A percentile compares a stretch with the other conserved stretches of the same genome.
These are phyloP conservation scores for Neoascochyta sp. DNA, from an alignment of 2,329 filamentous ascomycete species.

Conservation along the genomic window DNA sequence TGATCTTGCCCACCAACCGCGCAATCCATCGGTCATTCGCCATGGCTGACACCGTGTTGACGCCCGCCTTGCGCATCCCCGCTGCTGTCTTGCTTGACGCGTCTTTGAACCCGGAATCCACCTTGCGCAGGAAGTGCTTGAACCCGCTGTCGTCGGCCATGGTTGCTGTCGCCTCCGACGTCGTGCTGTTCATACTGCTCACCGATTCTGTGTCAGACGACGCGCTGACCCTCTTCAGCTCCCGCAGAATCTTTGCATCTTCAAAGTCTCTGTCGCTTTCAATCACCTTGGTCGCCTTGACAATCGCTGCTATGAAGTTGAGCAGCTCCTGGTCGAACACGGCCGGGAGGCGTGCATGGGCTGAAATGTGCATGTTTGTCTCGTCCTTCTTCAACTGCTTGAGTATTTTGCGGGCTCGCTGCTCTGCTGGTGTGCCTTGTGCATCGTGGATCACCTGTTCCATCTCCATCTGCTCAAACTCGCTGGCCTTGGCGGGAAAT, in stretches of 20 bases:
- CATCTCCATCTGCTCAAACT: constrained; percentile 29
- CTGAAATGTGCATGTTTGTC: constrained; percentile 46
- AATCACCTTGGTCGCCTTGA: constrained; percentile 57
- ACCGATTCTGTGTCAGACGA: constrained; percentile 16
- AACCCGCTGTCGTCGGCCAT: constrained; percentile 19
- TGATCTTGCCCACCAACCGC: constrained; percentile 51
- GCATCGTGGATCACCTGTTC: constrained; percentile 41
- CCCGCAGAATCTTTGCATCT: constrained; percentile 28
- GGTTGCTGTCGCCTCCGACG: constrained; percentile 18
- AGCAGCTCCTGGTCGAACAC: constrained; percentile 51
- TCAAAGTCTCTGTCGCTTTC: constrained; percentile 50
- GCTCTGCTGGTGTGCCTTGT: constrained; percentile 44
- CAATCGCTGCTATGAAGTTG: constrained; percentile 52
- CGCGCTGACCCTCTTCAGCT: constrained; percentile 26
- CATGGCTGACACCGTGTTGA: constrained; percentile 41
- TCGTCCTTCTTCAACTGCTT: constrained; percentile 47
- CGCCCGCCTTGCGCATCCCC: constrained; percentile 47
- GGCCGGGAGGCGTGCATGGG: constrained; percentile 50
- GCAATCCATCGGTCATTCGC: constrained; percentile 56
- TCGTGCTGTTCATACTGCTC: constrained; percentile 14
- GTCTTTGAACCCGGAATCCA: constrained; percentile 29
- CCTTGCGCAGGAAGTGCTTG: constrained; percentile 22
- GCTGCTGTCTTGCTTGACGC: constrained; percentile 40
- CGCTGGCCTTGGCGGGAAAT: constrained; percentile 43
- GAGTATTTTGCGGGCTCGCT: constrained; percentile 42